Conservation (phyloP, 2,329 filamentous ascomycete genomes). For the Penicillium digitatum region DNA sequence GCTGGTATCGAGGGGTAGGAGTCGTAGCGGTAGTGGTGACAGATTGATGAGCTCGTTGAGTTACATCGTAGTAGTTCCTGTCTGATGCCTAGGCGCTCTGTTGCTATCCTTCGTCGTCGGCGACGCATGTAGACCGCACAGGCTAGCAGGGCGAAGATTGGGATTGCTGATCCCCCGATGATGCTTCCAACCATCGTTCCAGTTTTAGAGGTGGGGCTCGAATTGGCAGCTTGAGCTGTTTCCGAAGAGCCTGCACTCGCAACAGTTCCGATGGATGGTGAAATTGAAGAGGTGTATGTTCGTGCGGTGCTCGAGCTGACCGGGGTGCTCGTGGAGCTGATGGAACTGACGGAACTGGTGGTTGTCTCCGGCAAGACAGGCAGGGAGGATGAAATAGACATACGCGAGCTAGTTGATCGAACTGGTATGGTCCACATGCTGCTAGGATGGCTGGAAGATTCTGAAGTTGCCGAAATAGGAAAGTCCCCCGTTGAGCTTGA, state of each 20-base stretch:
- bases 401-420: neutral
- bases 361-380: neutral
- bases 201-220: conserved; percentile 2
- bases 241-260: neutral
- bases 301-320: neutral
- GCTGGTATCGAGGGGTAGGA: conserved; percentile 7
- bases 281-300: neutral
- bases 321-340: neutral
- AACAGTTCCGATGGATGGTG: neutral
- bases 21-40: conserved; percentile 1
- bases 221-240: neutral
- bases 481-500: neutral
- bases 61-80: conserved; percentile 19
- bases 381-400: neutral
- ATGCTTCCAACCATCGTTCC: conserved; percentile 29
- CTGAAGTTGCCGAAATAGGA: neutral
- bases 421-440: neutral
- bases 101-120: conserved; percentile 14
- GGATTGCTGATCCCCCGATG: conserved; percentile 26
- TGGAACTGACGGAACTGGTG: neutral
- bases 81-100: conserved; percentile 7
- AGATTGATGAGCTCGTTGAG: conserved; percentile 14
- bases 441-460: neutral
- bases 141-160: conserved; percentile 24
- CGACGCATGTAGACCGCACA: conserved; percentile 24